A percentile compares a stretch with the other conserved stretches of the same genome.
Evolutionary conservation across 176 grass and related monocot genomes (phyloP).

Genomic region (Melocanna baccifera): DNA sequence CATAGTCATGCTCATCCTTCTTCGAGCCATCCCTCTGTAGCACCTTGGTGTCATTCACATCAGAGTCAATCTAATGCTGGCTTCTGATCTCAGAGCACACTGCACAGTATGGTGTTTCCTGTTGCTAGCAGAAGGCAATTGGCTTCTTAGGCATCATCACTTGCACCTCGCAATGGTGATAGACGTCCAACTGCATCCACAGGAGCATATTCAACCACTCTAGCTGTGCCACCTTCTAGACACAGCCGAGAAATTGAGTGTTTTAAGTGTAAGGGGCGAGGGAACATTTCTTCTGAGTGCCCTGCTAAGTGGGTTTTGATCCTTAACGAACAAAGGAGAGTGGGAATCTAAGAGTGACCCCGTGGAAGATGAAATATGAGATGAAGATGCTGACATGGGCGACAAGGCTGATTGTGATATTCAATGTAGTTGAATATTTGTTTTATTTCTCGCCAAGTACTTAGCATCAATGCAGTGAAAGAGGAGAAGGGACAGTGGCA

Average conservation of each 20-base stretch:
- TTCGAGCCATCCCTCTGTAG: background rate
- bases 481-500: background rate
- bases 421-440: background rate
- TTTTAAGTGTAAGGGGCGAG: too few relatives aligned
- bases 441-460: background rate
- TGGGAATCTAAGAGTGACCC: too few relatives aligned
- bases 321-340: too few relatives aligned
- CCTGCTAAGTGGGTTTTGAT: too few relatives aligned
- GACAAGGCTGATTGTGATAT: background rate
- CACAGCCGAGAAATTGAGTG: too few relatives aligned
- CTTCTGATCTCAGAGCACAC: too few relatives aligned
- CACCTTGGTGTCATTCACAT: background rate
- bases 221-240: too few relatives aligned
- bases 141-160: background rate
- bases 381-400: fast-evolving
- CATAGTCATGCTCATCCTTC: background rate
- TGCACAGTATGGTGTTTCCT: too few relatives aligned
- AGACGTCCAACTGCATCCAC: too few relatives aligned
- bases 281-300: too few relatives aligned
- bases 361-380: fast-evolving
- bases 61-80: background rate
- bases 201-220: too few relatives aligned
- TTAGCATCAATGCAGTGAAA: background rate
- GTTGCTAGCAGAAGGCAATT: background rate
- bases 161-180: background rate